phyloP scores from a whole-genome alignment of 2,329 filamentous ascomycete species.

The Xylaria sp. region DNA sequence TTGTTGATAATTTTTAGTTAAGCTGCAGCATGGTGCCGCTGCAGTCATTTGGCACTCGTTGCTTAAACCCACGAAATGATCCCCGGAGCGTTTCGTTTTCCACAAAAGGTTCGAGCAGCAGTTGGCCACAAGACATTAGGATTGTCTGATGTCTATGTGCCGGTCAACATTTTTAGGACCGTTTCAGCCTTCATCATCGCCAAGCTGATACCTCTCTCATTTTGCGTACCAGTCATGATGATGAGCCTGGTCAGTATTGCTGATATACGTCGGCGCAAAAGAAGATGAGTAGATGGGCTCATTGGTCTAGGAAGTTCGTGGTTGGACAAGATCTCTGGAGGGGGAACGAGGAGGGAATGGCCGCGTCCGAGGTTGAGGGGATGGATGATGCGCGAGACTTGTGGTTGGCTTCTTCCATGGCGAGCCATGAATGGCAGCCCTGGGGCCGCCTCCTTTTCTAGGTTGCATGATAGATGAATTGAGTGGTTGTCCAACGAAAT shows the following conservation, averaged over 20 bases:
- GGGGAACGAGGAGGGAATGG: slow-evolving; percentile 33
- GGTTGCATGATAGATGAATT: slow-evolving; percentile 36
- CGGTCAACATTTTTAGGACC: slow-evolving; percentile 24
- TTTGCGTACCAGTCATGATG: slow-evolving; percentile 37
- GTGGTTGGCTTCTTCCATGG: slow-evolving; percentile 38
- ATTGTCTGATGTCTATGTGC: slow-evolving; percentile 23
- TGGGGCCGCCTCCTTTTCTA: slow-evolving; percentile 34
- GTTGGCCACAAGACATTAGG: slow-evolving; percentile 15
- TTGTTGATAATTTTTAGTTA: slow-evolving; percentile 50
- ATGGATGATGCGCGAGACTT: slow-evolving; percentile 36
- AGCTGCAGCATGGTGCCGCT: slow-evolving; percentile 18
- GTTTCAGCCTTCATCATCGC: slow-evolving; percentile 29
- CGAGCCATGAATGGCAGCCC: slow-evolving; percentile 33
- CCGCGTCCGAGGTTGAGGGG: slow-evolving; percentile 35
- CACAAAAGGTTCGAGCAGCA: slow-evolving; percentile 23
- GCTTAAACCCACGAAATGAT: slow-evolving; percentile 18
- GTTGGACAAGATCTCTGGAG: slow-evolving; percentile 42
- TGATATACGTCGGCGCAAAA: slow-evolving; percentile 35
- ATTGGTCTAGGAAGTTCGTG: slow-evolving; percentile 38
- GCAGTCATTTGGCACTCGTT: slow-evolving; percentile 23
- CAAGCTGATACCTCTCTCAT: slow-evolving; percentile 45
- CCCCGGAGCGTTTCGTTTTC: slow-evolving; percentile 16
- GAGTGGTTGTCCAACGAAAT: slow-evolving; percentile 24
- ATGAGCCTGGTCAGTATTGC: slow-evolving; percentile 45
- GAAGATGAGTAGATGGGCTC: slow-evolving; percentile 32